Conservation (phyloP, 441 rosid genomes). For the Euphorbia celastroides region DNA sequence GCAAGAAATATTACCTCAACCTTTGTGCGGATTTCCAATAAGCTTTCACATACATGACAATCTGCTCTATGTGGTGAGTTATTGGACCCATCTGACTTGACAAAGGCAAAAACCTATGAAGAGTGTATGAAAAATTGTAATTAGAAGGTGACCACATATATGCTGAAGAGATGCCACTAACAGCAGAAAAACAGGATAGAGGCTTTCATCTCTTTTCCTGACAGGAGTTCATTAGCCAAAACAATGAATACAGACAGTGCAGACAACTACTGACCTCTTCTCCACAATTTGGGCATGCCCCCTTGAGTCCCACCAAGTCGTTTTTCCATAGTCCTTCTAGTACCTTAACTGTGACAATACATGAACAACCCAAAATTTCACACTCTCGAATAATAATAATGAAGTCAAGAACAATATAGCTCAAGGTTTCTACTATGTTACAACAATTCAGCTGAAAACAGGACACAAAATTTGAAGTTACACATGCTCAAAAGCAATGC, state of each 20-base stretch:
- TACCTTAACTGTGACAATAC: conserved; percentile 49
- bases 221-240: neutral
- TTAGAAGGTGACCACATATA: conserved; percentile 2
- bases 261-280: conserved; percentile 63
- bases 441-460: neutral
- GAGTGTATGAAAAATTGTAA: neutral
- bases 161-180: neutral
- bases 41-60: conserved; percentile 86
- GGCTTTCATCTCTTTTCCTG: conserved; percentile 6
- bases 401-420: neutral
- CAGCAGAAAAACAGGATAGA: neutral
- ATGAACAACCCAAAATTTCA: neutral
- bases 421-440: neutral
- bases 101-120: conserved; percentile 84
- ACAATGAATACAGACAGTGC: neutral
- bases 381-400: neutral
- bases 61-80: conserved; percentile 68
- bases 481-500: neutral
- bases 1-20: conserved; percentile 50
- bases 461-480: neutral
- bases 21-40: conserved; percentile 79
- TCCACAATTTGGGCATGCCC: conserved; percentile 93
- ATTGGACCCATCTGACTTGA: conserved; percentile 58
- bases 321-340: conserved; percentile 82
- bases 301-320: conserved; percentile 79